Percentiles rank a stretch among this genome's conserved stretches.
These are phyloP conservation scores for Arabidopsis suecica DNA, from an alignment of 345 rosid species.

Conservation along the genomic window DNA sequence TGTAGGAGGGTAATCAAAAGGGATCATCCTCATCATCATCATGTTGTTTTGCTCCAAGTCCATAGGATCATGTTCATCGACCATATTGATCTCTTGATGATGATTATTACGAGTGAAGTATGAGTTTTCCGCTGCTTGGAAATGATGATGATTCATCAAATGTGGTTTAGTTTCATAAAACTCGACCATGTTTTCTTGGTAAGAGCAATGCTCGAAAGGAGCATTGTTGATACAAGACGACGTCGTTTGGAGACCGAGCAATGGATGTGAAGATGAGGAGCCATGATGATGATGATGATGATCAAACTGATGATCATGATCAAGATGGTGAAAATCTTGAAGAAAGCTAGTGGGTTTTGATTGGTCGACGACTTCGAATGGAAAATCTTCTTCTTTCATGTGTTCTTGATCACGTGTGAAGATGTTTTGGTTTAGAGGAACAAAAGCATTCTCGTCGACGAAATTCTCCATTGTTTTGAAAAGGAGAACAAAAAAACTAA, in stretches of 20 bases:
- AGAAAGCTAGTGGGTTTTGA: constrained; percentile 50
- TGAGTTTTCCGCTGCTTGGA: constrained; percentile 30
- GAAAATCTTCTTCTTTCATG: constrained; percentile 49
- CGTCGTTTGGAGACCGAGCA: constrained; percentile 46
- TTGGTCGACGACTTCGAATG: constrained; percentile 46
- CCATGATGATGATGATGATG: constrained; percentile 38
- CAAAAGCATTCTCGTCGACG: constrained; percentile 27
- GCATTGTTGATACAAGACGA: constrained; percentile 45
- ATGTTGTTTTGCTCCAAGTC: constrained; percentile 42
- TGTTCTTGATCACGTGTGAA: constrained; percentile 42
- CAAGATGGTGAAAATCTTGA: constrained; percentile 65
- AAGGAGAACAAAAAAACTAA: constrained; percentile 40
- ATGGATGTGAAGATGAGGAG: constrained; percentile 52
- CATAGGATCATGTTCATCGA: constrained; percentile 44
- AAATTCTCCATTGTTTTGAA: constrained; percentile 40
- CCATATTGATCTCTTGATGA: constrained; percentile 49
- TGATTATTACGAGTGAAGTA: constrained; percentile 34
- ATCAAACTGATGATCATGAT: constrained; percentile 45
- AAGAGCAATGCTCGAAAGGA: constrained; percentile 56
- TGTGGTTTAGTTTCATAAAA: constrained; percentile 66
- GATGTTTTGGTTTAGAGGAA: constrained; percentile 41
- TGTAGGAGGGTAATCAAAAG: constrained; percentile 55
- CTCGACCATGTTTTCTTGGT: constrained; percentile 45
- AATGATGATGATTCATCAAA: constrained; percentile 53
- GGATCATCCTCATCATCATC: constrained; percentile 45